phyloP scores from a whole-genome alignment of 345 rosid species.

The Aquilaria sinensis region DNA sequence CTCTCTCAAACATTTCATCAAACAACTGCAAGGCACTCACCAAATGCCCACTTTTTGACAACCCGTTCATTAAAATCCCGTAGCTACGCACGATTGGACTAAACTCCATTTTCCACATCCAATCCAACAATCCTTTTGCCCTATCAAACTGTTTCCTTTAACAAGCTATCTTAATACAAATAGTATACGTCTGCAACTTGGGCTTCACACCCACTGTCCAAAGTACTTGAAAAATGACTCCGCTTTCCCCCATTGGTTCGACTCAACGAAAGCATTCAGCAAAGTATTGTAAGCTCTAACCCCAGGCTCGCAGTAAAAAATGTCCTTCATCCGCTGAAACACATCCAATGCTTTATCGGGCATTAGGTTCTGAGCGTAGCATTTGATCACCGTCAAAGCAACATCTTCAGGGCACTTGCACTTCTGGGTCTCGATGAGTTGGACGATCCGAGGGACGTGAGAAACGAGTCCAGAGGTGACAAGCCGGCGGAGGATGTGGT shows the following conservation, averaged over 20 bases:
- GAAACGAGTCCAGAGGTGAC: slow-evolving; percentile 32
- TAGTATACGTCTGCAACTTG: slow-evolving; percentile 65
- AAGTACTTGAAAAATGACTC: slow-evolving; percentile 45
- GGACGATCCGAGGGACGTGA: slow-evolving; percentile 48
- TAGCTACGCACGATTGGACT: slow-evolving; percentile 59
- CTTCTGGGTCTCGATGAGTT: slow-evolving; percentile 45
- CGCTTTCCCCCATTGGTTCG: slow-evolving; percentile 48
- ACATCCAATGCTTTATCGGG: slow-evolving; percentile 52
- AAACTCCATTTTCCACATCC: slow-evolving; percentile 52
- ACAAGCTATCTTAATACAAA: slow-evolving; percentile 69
- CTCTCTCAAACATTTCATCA: slow-evolving; percentile 72
- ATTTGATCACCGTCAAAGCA: slow-evolving; percentile 55
- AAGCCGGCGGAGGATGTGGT: slow-evolving; percentile 76
- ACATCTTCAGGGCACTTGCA: slow-evolving; percentile 77
- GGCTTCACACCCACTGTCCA: slow-evolving; percentile 43
- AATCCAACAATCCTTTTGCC: slow-evolving; percentile 45
- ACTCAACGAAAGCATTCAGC: slow-evolving; percentile 54
- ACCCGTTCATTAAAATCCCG: slow-evolving; percentile 44
- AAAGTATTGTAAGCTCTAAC: slow-evolving; percentile 60
- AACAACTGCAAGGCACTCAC: slow-evolving; percentile 52
- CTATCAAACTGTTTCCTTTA: slow-evolving; percentile 52
- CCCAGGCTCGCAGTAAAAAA: slow-evolving; percentile 74
- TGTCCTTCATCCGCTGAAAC: slow-evolving; percentile 54
- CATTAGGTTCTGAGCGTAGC: slow-evolving; percentile 57
- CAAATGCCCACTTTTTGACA: slow-evolving; percentile 49